Evolutionary conservation across 2,329 filamentous ascomycete species (phyloP).

Genomic region (Fusarium sp.): DNA sequence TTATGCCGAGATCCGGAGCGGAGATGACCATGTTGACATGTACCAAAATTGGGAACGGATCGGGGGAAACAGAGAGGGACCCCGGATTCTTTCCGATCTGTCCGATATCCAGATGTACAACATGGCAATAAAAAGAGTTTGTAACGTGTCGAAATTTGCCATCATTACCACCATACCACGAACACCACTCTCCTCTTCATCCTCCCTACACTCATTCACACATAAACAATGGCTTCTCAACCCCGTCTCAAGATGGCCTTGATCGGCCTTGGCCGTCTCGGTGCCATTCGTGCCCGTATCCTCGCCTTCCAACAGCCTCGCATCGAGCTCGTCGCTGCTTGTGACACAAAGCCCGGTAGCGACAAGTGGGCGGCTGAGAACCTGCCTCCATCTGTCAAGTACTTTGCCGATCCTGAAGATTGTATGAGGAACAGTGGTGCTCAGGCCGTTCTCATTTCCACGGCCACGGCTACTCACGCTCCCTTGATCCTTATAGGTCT

Average conservation of each 20-base stretch:
- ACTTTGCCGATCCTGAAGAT: constrained; percentile 47
- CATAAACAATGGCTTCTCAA: constrained; percentile 27
- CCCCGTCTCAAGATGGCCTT: constrained; percentile 41
- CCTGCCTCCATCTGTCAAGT: constrained; percentile 46
- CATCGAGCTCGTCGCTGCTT: constrained; percentile 54
- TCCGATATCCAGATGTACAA: background rate
- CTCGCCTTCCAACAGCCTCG: constrained; percentile 54
- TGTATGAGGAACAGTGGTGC: constrained; percentile 49
- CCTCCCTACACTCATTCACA: background rate
- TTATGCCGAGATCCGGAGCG: background rate
- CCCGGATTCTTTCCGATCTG: constrained; percentile 6
- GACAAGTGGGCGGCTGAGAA: constrained; percentile 53
- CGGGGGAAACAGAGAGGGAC: constrained; percentile 1
- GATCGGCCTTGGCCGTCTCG: constrained; percentile 51
- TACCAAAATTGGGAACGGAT: background rate
- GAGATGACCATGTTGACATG: background rate
- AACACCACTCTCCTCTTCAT: background rate
- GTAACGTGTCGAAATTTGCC: background rate
- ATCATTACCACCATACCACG: background rate
- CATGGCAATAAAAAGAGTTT: constrained; percentile 1
- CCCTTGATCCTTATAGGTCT: constrained; percentile 45
- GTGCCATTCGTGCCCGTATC: constrained; percentile 52
- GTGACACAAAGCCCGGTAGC: constrained; percentile 52
- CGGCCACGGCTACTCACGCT: constrained; percentile 51
- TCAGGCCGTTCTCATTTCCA: constrained; percentile 51